Base-by-base conservation (phyloP, 2,329 filamentous ascomycete genomes). In the Gnomoniopsis sp. region DNA sequence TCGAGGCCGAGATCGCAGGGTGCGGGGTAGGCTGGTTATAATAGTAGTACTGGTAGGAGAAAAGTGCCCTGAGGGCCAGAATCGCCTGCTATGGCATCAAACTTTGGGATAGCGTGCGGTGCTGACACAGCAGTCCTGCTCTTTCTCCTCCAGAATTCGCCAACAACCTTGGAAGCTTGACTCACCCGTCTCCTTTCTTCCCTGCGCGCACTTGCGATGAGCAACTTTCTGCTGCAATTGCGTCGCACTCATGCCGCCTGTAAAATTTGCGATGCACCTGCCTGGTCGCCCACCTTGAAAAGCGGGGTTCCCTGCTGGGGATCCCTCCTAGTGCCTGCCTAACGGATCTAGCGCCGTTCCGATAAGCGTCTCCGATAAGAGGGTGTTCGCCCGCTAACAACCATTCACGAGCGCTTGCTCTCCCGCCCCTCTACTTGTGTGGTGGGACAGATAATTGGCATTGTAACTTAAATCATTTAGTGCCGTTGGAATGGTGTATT, bases 1-100 rank as follows among this genome's bases (percentile, higher is more conserved):
- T 36, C 26, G 41, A 33, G 59, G 59, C 59, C 59, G 59, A 57
- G 43, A 55, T 57, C 59, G 59, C 55, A 61, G 56, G 36, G 56
- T 61, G 59, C 59, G 59, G 59, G 59, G 59, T 60, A 59, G 55
- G 36, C 8, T n/a, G 36, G 12, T 41, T 14, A 41, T 41, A 41
- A 41, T n/a, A 15, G 36, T 15, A 41, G 4, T 41, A 15, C 12
- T 12, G 12, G 36, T n/a, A 4, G 26, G 8, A 30, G 26, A 30
- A n/a, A n/a, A 8, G 26, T 4, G 4, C 26, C 8, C 26, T 30
- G 26, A 30, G 26, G 4, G 26, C 26, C 26, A 4, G 26, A 30
- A 8, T 30, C n/a, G 26, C 26, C 26, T 30, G 26, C 4, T 30
- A n/a, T n/a, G n/a, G n/a, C n/a, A n/a, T 36, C 49, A 22, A 14